Evolutionary conservation across 441 rosid species (phyloP).

Genomic region (Populus trichocarpa): DNA sequence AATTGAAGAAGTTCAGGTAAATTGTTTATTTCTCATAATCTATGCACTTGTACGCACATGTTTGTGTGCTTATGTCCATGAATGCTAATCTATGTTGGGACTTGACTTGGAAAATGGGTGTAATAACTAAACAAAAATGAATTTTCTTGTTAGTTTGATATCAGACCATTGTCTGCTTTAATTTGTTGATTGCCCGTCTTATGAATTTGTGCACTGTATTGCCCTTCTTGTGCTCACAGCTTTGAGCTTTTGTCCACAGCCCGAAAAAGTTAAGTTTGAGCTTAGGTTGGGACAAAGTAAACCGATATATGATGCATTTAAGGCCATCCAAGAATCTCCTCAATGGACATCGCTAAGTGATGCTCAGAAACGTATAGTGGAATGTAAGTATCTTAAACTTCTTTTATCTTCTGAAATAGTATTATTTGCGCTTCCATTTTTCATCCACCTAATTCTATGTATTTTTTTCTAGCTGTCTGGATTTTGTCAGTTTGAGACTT

Average conservation of each 20-base stretch:
- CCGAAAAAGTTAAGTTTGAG: conserved; percentile 63
- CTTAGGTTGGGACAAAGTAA: conserved; percentile 74
- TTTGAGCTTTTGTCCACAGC: conserved; percentile 37
- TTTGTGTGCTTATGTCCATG: background rate
- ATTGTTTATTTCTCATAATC: background rate
- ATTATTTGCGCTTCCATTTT: background rate
- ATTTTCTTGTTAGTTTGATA: background rate
- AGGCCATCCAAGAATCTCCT: conserved; percentile 59
- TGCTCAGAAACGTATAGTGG: conserved; percentile 69
- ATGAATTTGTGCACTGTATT: background rate
- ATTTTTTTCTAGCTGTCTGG: background rate
- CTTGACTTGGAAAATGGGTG: background rate
- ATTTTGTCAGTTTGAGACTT: background rate
- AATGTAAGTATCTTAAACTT: conserved; percentile 39
- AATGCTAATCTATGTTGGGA: background rate
- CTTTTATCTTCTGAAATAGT: background rate
- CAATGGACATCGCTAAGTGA: conserved; percentile 56
- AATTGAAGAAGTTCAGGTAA: conserved; percentile 85
- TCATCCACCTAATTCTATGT: background rate
- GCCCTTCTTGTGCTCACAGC: conserved; percentile 8
- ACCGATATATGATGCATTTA: conserved; percentile 65
- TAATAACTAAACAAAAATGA: background rate
- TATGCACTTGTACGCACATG: background rate
- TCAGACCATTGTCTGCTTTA: background rate
- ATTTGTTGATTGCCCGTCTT: background rate